Evolutionary conservation across 139 green algal species (phyloP).

Genomic region (Spirogloea muscicola): DNA sequence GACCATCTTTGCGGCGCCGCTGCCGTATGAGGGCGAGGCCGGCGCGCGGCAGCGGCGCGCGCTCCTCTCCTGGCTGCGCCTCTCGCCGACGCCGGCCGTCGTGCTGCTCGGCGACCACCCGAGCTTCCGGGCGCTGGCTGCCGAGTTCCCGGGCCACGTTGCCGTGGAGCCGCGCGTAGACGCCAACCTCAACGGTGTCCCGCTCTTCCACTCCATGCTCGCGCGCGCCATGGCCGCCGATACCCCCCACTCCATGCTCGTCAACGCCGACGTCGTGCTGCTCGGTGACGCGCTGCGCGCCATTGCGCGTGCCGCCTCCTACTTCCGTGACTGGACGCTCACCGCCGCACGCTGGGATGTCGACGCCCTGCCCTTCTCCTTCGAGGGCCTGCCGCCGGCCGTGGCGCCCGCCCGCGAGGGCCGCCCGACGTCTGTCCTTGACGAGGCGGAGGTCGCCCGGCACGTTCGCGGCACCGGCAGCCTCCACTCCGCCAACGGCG

Average conservation of each 20-base stretch:
- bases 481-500: conserved; percentile 12
- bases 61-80: conserved; percentile 2
- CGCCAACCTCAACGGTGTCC: background rate
- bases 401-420: too few relatives aligned
- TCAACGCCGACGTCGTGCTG: background rate
- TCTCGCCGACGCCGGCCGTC: background rate
- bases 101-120: conserved; percentile 7
- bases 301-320: background rate
- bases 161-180: background rate
- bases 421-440: too few relatives aligned
- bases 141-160: background rate
- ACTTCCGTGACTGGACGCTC: background rate
- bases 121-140: background rate
- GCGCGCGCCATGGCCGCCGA: background rate
- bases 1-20: conserved; percentile 7
- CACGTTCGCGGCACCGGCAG: conserved; percentile 1
- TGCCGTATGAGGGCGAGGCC: background rate
- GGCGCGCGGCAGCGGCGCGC: background rate
- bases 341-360: background rate
- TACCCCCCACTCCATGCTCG: background rate
- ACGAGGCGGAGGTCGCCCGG: conserved; percentile 3
- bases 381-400: too few relatives aligned
- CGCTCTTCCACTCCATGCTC: conserved; percentile 10
- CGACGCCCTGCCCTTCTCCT: background rate
- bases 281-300: background rate